Evolutionary conservation across 2,329 filamentous ascomycete species (phyloP).

Genomic region (Beauveria australis): DNA sequence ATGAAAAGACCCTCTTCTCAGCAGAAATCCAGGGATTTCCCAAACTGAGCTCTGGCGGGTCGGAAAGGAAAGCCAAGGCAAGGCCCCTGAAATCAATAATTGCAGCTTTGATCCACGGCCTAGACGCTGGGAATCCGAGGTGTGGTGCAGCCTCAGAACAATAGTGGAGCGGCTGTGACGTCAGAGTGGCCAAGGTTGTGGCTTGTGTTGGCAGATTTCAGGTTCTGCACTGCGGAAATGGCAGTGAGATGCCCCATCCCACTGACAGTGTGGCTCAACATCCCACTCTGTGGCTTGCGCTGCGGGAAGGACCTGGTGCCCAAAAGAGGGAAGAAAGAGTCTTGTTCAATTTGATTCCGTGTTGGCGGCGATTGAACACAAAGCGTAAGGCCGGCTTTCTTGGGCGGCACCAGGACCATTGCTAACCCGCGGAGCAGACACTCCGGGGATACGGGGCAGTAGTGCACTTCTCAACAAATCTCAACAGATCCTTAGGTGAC

Average conservation of each 20-base stretch:
- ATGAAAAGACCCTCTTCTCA: not conserved
- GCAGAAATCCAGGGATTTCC: not conserved
- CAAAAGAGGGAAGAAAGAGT: not conserved
- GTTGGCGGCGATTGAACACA: not conserved
- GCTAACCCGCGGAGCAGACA: too few relatives aligned
- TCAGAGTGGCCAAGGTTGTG: not conserved
- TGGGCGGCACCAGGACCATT: not conserved
- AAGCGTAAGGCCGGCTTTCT: not conserved
- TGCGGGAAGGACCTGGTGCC: not conserved
- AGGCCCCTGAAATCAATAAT: not conserved
- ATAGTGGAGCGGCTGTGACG: not conserved
- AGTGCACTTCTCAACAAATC: too few relatives aligned
- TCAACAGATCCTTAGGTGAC: too few relatives aligned
- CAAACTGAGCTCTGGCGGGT: not conserved
- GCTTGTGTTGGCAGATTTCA: not conserved
- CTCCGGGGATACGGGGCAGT: too few relatives aligned
- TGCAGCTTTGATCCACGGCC: not conserved
- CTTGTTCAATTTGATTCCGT: not conserved
- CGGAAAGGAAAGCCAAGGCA: not conserved
- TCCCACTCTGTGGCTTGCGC: not conserved
- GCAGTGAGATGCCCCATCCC: not conserved
- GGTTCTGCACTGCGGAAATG: not conserved
- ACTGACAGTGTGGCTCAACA: conserved; percentile 2
- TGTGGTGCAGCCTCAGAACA: not conserved
- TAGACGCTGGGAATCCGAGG: not conserved